Conservation (phyloP, 192 early-diverging fungal species). For the Linnemannia exigua region DNA sequence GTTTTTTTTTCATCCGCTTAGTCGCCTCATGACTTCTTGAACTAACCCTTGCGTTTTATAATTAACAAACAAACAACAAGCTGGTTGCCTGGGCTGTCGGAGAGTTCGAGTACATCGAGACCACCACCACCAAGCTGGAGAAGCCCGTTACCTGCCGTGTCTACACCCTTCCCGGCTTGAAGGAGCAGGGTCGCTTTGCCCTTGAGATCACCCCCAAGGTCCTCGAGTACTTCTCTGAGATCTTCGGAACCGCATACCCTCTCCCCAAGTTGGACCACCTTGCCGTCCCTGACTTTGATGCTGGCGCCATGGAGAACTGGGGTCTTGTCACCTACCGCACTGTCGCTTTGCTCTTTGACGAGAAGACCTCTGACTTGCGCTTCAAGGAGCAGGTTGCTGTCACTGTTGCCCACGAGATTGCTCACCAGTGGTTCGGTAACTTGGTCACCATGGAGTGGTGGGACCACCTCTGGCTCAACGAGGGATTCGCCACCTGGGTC, state of each 20-base stretch:
- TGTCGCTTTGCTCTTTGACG: slow-evolving; percentile 87
- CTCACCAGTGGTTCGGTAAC: slow-evolving; percentile 96
- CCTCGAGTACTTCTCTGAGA: slow-evolving; percentile 90
- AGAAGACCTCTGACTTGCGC: slow-evolving; percentile 76
- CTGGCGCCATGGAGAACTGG: slow-evolving; percentile 97
- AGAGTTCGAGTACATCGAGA: slow-evolving; percentile 94
- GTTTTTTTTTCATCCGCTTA: too few species aligned
- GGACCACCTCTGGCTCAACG: slow-evolving; percentile 96
- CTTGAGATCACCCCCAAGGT: slow-evolving; percentile 81
- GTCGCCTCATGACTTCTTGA: neutral
- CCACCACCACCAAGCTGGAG: slow-evolving; percentile 75
- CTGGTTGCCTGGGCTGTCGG: slow-evolving; percentile 92
- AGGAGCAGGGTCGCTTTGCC: slow-evolving; percentile 87
- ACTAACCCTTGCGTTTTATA: neutral
- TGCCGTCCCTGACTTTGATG: slow-evolving; percentile 94
- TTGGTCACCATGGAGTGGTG: slow-evolving; percentile 97
- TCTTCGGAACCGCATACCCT: slow-evolving; percentile 91
- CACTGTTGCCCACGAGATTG: slow-evolving; percentile 90
- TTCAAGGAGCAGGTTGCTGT: slow-evolving; percentile 89
- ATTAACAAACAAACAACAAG: slow-evolving; percentile 12
- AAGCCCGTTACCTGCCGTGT: slow-evolving; percentile 86
- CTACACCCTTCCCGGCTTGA: slow-evolving; percentile 87
- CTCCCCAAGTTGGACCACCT: slow-evolving; percentile 92
- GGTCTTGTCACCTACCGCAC: slow-evolving; percentile 95
- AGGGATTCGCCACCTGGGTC: slow-evolving; percentile 98